phyloP scores from a whole-genome alignment of 192 early-diverging fungal species.

The Umbelopsis ramanniana region DNA sequence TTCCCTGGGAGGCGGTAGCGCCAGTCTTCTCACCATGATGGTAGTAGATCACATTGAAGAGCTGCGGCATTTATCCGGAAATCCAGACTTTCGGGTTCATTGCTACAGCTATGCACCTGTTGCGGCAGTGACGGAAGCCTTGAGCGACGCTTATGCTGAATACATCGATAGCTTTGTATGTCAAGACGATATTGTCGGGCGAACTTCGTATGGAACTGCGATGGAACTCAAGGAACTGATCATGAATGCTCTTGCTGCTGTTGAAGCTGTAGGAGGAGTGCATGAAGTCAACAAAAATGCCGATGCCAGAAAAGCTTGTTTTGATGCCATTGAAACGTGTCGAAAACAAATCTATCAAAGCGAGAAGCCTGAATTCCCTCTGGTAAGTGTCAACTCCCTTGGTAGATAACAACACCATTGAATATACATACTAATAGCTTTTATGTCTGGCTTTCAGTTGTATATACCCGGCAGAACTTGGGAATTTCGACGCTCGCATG shows the following conservation, averaged over 20 bases:
- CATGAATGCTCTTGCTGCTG: slow-evolving; percentile 51
- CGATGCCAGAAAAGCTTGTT: slow-evolving; percentile 31
- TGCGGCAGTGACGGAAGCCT: slow-evolving; percentile 53
- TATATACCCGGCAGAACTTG: slow-evolving; percentile 37
- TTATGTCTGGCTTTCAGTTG: background rate
- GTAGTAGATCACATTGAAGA: slow-evolving; percentile 52
- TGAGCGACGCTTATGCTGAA: slow-evolving; percentile 57
- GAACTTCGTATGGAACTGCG: slow-evolving; percentile 68
- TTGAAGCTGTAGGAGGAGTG: slow-evolving; percentile 36
- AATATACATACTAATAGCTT: no score
- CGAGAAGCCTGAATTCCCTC: slow-evolving; percentile 36
- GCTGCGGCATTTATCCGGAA: slow-evolving; percentile 35
- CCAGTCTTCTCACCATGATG: slow-evolving; percentile 72
- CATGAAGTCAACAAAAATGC: slow-evolving; percentile 36
- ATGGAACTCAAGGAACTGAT: slow-evolving; percentile 64
- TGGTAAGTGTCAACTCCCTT: no score
- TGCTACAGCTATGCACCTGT: slow-evolving; percentile 63
- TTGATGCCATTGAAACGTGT: slow-evolving; percentile 37
- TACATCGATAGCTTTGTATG: slow-evolving; percentile 66
- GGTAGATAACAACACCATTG: no score
- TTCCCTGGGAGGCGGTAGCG: slow-evolving; percentile 68
- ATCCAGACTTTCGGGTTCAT: slow-evolving; percentile 51
- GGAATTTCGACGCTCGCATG: slow-evolving; percentile 32
- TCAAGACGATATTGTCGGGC: slow-evolving; percentile 64
- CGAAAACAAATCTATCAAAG: slow-evolving; percentile 39